Evolutionary conservation across 179 eudicot genomes (phyloP), one percentile per base, ranked within the genome.

Genomic region (Amaranthus tricolor): DNA sequence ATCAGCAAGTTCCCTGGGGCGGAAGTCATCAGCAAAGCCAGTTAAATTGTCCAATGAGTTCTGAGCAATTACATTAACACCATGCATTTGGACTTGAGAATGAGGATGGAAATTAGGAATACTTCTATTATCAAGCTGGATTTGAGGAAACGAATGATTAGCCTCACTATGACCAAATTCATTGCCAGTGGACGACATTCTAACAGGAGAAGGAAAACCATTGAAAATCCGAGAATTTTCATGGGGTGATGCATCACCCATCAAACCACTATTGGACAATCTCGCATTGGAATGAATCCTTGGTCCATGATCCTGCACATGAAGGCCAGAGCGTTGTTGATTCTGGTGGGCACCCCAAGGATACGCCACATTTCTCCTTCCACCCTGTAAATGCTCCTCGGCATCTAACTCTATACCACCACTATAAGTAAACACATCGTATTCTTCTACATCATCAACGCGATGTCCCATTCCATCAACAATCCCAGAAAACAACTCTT

Each of bases 381-480:
- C 69, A 7, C 59, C 63, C 72, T 62, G 79, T 8, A 77, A 69
- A 58, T 21, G 64, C 60, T 82, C 86, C 76, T 85, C 83, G 12
- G 78, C 82, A 72, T 88, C 95, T 54, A 90, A 76, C 63, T 88
- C 95, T 78, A 90, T 81, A 63, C 90, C 95, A 24, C 92, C 95
- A 59, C 82, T 84, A 75, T 84, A 85, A 62, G 83, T 80, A 80
- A 90, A 90, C 71, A 90, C 73, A 73, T 90, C 95, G 77, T 88
- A 78, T 51, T 90, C 95, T 31, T 88, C 94, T n/a, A 74, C 47
- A 77, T 81, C 85, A 50, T 86, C 89, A 51, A 53, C 72, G 9
- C 72, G 16, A 58, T 53, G 81, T 13, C 85, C 86, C 77, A 85
- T 76, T 70, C 82, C 89, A 53, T 86, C 81, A 58, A 82, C 80